phyloP scores from a whole-genome alignment of 805 yeast genomes.

The Saccharomycopsis selenospora region DNA sequence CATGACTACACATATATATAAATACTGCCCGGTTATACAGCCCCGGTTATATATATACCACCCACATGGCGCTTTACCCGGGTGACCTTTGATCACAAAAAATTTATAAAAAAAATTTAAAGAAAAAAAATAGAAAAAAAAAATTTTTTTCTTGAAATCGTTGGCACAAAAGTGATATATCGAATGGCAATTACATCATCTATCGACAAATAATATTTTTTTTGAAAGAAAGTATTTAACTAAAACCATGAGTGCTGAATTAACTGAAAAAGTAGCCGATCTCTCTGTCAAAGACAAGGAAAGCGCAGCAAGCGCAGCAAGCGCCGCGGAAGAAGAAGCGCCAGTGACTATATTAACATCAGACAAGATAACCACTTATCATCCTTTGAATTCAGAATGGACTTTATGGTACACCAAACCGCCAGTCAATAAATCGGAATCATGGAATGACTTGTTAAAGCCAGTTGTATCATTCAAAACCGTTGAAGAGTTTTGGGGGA shows the following conservation, averaged over 20 bases:
- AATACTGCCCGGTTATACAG: too few species aligned
- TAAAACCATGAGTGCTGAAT: constrained; percentile 41
- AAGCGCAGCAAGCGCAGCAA: neutral
- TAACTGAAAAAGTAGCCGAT: constrained; percentile 38
- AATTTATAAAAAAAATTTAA: too few species aligned
- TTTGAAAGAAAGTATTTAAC: too few species aligned
- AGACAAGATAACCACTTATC: constrained; percentile 64
- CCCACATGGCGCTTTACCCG: too few species aligned
- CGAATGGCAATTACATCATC: too few species aligned
- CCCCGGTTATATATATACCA: too few species aligned
- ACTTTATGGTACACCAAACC: constrained; percentile 98
- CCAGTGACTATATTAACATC: constrained; percentile 16
- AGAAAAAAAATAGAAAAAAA: too few species aligned
- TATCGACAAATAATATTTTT: too few species aligned
- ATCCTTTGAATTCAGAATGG: constrained; percentile 88
- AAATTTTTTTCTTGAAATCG: too few species aligned
- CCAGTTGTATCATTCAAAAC: constrained; percentile 87
- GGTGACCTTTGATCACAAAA: too few species aligned
- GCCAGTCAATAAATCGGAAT: constrained; percentile 64
- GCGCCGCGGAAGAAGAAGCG: neutral
- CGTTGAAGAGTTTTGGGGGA: constrained; percentile 99
- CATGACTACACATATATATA: too few species aligned
- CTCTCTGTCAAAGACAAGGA: constrained; percentile 32
- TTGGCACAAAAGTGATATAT: too few species aligned
- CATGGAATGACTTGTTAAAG: constrained; percentile 88